Base-by-base conservation (phyloP, 257 asterid genomes). In the Echium plantagineum region DNA sequence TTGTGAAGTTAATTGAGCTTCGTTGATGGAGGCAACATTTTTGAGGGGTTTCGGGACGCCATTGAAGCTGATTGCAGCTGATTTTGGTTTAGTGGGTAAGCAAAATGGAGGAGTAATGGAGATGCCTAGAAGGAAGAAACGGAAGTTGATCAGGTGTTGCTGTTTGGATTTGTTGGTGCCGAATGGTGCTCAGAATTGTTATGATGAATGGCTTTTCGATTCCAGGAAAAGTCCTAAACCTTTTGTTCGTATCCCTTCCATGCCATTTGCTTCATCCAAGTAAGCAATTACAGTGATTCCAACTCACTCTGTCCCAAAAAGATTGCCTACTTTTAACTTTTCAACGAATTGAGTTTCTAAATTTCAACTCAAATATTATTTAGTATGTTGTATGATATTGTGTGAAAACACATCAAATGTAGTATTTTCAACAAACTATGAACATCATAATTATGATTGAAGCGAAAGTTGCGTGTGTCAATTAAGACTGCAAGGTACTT, bases 181-280 rank as follows among this genome's bases (percentile, higher is more conserved):
- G 59, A 79, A 77, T 65, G 74, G 75, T 42, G 74, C 65, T 9
- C 85, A 87, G 55, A 83, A 7, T 35, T 35, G 75, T 65, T 62
- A 69, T 18, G 90, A 77, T 6, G 89, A 88, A 26, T 64, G 83
- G 64, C 65, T 74, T 7, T 68, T 77, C 49, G 93, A 83, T 58
- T 59, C 78, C 16, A 81, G 66, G 70, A 69, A 15, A 6, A 66
- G 68, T 8, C 78, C 81, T 1, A 70, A 61, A 64, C 67, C 68
- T 51, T 78, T 82, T 12, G 66, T 71, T 38, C 81, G 85, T 57
- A 66, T 63, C 47, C 74, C 86, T 12, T 64, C 75, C 17, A 65
- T 78, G 86, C 74, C 90, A 7, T 89, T 86, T 69, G 80, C 84
- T 66, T 79, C 94, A 69, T 75, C 83, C 42, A 73, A 64, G 97